Conservation (phyloP, 2,329 filamentous ascomycete species). For the Onygenales sp. region DNA sequence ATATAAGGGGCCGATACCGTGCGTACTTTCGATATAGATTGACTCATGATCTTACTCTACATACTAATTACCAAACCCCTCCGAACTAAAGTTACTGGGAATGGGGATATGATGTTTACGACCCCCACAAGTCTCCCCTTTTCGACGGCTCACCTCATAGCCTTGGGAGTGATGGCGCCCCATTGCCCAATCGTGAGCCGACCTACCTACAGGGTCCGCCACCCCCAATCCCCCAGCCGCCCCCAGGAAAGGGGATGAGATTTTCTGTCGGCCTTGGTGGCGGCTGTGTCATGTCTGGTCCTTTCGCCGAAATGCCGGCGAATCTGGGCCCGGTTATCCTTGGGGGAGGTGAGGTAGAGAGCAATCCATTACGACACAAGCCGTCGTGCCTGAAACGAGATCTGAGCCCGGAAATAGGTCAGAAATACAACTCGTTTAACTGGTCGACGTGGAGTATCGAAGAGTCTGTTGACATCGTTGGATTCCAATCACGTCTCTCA, state of each 20-base stretch:
- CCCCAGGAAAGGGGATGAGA: conserved; percentile 22
- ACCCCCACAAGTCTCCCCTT: conserved; percentile 14
- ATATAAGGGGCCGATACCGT: conserved; percentile 22
- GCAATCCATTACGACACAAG: conserved; percentile 19
- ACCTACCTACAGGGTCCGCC: conserved; percentile 1
- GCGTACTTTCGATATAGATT: background rate
- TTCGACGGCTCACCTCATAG: conserved; percentile 22
- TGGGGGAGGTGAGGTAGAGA: background rate
- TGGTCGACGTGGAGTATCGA: conserved; percentile 10
- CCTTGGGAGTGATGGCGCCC: conserved; percentile 19
- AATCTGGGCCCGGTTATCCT: conserved; percentile 21
- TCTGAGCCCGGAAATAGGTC: conserved; percentile 20
- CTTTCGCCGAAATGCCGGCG: conserved; percentile 28
- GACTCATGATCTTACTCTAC: background rate
- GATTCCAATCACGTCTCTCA: conserved; percentile 8
- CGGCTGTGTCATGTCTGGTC: conserved; percentile 20
- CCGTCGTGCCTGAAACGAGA: conserved; percentile 30
- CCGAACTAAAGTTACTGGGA: conserved; percentile 19
- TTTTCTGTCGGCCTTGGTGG: conserved; percentile 16
- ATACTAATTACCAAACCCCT: background rate
- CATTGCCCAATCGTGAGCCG: conserved; percentile 1
- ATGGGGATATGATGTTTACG: conserved; percentile 15
- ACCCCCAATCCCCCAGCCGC: conserved; percentile 5
- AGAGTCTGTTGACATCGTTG: conserved; percentile 8
- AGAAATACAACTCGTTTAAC: conserved; percentile 6